Percentiles rank a stretch among this genome's conserved stretches.
These are phyloP conservation scores for Cyclocybe aegerita DNA, from an alignment of 768 basidiomycete species.

Conservation along the genomic window DNA sequence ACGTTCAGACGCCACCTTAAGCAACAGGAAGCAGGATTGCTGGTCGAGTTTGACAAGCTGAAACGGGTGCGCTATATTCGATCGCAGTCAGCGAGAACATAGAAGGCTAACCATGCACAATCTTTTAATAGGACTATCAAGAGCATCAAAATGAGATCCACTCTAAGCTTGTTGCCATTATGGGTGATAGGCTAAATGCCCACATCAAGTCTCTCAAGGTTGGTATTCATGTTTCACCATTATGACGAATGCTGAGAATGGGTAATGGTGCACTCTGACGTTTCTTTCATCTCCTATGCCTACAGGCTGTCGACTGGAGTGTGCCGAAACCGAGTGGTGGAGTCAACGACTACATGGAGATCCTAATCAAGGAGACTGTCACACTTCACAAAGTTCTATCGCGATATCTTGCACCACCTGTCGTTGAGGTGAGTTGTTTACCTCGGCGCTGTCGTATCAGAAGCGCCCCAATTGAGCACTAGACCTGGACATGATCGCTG, in stretches of 20 bases:
- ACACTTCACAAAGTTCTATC: slow-evolving; percentile 95
- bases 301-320: slow-evolving; percentile 79
- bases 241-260: slow-evolving; percentile 4
- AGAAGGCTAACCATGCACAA: background rate
- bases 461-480: background rate
- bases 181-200: slow-evolving; percentile 88
- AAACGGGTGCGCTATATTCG: slow-evolving; percentile 67
- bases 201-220: slow-evolving; percentile 87
- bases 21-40: slow-evolving; percentile 93
- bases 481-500: slow-evolving; percentile 8
- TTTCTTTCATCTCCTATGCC: background rate
- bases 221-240: slow-evolving; percentile 4
- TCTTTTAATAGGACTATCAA: slow-evolving; percentile 80
- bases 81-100: background rate
- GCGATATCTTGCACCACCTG: slow-evolving; percentile 74
- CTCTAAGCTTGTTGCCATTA: slow-evolving; percentile 94
- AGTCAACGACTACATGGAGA: slow-evolving; percentile 88
- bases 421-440: slow-evolving; percentile 72
- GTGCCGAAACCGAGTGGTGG: slow-evolving; percentile 57
- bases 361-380: slow-evolving; percentile 91
- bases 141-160: slow-evolving; percentile 99
- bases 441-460: slow-evolving; percentile 1
- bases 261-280: background rate
- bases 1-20: slow-evolving; percentile 91
- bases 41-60: slow-evolving; percentile 97